Percentiles rank a stretch among this genome's conserved stretches.
Conservation (phyloP, 202 grass and related monocot species). For the Elaeis oleifera region DNA sequence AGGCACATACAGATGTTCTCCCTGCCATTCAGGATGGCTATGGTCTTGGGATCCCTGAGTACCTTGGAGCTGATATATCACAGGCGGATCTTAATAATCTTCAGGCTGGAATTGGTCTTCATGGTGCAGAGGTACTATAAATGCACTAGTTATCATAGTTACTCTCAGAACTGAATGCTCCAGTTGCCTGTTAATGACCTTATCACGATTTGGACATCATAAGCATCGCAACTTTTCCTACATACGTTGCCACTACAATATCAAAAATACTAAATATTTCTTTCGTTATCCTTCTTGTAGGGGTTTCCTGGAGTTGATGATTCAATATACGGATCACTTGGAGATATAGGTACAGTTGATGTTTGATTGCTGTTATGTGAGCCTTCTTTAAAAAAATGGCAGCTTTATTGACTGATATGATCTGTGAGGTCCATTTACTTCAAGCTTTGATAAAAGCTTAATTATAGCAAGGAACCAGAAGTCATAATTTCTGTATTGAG, state of each 20-base stretch:
- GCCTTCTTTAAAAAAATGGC: not conserved
- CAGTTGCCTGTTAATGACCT: not conserved
- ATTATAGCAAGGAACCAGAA: too few relatives aligned
- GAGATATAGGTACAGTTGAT: slow-evolving; percentile 79
- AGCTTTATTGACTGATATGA: not conserved
- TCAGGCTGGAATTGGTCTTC: slow-evolving; percentile 55
- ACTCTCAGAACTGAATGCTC: not conserved
- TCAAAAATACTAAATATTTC: slow-evolving; percentile 18
- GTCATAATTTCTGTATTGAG: too few relatives aligned
- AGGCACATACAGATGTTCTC: slow-evolving; percentile 42
- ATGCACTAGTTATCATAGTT: not conserved
- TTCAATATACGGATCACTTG: slow-evolving; percentile 80
- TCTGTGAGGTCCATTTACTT: too few relatives aligned
- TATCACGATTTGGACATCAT: not conserved
- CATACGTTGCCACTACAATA: too few relatives aligned
- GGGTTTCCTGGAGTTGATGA: slow-evolving; percentile 79
- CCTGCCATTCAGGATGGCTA: slow-evolving; percentile 73
- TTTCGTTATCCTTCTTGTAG: slow-evolving; percentile 38
- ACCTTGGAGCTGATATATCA: slow-evolving; percentile 70
- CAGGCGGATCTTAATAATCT: slow-evolving; percentile 43
- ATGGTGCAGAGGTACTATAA: slow-evolving; percentile 43
- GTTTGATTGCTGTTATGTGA: slow-evolving; percentile 6
- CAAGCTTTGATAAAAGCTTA: too few relatives aligned
- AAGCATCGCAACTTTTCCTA: not conserved
- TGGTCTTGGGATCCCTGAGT: slow-evolving; percentile 75